These are phyloP conservation scores for Acanthamoeba triangularis DNA, from an alignment of 208 protist species.

Conservation along the genomic window DNA sequence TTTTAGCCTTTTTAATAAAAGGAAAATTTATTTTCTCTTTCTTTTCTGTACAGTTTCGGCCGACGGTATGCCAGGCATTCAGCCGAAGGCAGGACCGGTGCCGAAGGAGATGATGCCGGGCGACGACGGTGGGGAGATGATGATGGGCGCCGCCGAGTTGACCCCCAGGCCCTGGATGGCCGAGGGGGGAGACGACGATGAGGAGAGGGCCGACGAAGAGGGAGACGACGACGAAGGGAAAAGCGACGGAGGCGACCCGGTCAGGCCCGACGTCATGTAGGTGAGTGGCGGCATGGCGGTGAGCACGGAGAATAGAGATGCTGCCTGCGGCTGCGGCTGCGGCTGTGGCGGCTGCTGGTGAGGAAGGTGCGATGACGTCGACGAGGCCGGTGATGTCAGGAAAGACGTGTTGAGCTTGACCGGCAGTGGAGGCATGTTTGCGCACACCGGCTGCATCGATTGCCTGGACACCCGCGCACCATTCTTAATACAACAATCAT, in stretches of 20 bases:
- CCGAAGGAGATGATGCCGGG: not conserved
- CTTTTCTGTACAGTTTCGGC: not conserved
- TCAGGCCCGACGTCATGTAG: not conserved
- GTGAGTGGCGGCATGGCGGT: too few relatives aligned
- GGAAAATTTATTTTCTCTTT: not conserved
- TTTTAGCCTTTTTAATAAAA: not conserved
- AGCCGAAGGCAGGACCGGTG: not conserved
- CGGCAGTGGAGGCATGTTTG: conserved; percentile 38
- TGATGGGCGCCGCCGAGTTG: not conserved
- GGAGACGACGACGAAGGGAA: not conserved
- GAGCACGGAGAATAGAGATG: not conserved
- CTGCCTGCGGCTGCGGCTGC: not conserved
- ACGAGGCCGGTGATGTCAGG: not conserved
- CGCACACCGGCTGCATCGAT: not conserved
- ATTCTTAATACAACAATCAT: not conserved
- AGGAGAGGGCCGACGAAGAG: not conserved
- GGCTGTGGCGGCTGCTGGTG: not conserved
- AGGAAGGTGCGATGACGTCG: not conserved
- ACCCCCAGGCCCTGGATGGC: not conserved
- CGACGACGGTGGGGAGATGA: conserved; percentile 23
- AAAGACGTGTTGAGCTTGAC: conserved; percentile 62
- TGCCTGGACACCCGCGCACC: not conserved
- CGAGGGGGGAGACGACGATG: not conserved
- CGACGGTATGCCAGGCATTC: not conserved
- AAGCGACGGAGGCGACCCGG: not conserved